A percentile compares a stretch with the other conserved stretches of the same genome.
Evolutionary conservation across 768 basidiomycete genomes (phyloP).

Genomic region (Kwoniella sp.): DNA sequence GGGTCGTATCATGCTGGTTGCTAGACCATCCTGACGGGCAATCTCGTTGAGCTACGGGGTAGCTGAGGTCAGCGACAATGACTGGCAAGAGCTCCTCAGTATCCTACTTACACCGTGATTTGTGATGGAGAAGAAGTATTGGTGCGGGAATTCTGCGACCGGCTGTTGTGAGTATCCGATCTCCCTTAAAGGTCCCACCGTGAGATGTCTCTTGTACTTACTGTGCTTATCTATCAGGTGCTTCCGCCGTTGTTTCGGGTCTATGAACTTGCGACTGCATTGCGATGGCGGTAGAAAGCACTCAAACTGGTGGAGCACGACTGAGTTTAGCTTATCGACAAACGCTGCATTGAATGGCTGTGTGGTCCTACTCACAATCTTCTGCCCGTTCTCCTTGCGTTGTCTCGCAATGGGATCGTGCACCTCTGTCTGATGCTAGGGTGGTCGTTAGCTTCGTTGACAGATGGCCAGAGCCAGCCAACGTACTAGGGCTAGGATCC

Average conservation of each 20-base stretch:
- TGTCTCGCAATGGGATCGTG: conserved; percentile 80
- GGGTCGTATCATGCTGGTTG: conserved; percentile 32
- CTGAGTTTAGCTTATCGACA: background rate
- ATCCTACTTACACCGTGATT: conserved; percentile 62
- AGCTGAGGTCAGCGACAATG: background rate
- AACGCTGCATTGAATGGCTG: too few species aligned
- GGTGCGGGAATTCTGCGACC: conserved; percentile 64
- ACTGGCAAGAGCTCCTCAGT: background rate
- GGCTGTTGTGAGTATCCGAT: background rate
- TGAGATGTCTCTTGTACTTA: conserved; percentile 9
- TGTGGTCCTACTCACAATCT: conserved; percentile 62
- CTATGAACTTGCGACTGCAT: conserved; percentile 58
- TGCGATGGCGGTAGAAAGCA: conserved; percentile 64
- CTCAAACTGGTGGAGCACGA: conserved; percentile 58
- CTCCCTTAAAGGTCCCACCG: background rate
- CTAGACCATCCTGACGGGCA: conserved; percentile 34
- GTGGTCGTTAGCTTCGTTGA: background rate
- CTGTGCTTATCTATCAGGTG: conserved; percentile 75
- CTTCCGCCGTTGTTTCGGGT: conserved; percentile 69
- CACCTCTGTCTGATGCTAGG: conserved; percentile 60
- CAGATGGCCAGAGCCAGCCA: too few species aligned
- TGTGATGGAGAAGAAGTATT: conserved; percentile 86
- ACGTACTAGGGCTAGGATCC: conserved; percentile 73
- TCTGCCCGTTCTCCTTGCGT: conserved; percentile 72
- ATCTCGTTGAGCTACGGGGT: conserved; percentile 31